Conservation (phyloP, 2,329 filamentous ascomycete species). For the Westerdykella sp. region DNA sequence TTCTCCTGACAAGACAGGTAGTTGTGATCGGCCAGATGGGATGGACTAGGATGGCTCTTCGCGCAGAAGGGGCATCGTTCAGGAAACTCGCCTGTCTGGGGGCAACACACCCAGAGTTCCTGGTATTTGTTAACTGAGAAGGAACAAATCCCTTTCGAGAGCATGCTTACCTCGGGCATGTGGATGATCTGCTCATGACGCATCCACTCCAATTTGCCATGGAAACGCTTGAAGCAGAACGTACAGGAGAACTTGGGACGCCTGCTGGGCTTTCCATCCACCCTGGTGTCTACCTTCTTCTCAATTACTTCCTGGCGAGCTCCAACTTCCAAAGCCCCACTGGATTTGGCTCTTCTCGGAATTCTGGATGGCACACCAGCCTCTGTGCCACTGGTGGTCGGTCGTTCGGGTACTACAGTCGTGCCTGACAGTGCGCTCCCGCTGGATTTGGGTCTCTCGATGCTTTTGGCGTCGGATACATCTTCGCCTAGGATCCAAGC, state of each 20-base stretch:
- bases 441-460: conserved; percentile 12
- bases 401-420: conserved; percentile 8
- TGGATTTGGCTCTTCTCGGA: conserved; percentile 12
- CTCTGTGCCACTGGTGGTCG: conserved; percentile 7
- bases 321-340: conserved; percentile 10
- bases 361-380: conserved; percentile 1
- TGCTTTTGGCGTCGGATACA: conserved; percentile 5
- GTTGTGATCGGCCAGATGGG: conserved; percentile 48
- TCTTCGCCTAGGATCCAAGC: conserved; percentile 20
- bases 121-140: no score
- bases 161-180: conserved; percentile 38
- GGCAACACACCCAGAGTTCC: conserved; percentile 21
- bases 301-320: conserved; percentile 2
- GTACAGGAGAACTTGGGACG: conserved; percentile 20
- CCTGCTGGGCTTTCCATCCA: conserved; percentile 10
- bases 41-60: conserved; percentile 39
- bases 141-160: background rate
- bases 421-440: conserved; percentile 6
- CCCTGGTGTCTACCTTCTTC: background rate
- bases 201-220: conserved; percentile 49
- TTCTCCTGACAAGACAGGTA: conserved; percentile 54
- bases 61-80: conserved; percentile 46
- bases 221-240: conserved; percentile 21
- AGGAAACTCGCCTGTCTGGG: conserved; percentile 33
- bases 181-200: conserved; percentile 59